Conservation (phyloP, 192 early-diverging fungal species). For the Haplosporangium gracile region DNA sequence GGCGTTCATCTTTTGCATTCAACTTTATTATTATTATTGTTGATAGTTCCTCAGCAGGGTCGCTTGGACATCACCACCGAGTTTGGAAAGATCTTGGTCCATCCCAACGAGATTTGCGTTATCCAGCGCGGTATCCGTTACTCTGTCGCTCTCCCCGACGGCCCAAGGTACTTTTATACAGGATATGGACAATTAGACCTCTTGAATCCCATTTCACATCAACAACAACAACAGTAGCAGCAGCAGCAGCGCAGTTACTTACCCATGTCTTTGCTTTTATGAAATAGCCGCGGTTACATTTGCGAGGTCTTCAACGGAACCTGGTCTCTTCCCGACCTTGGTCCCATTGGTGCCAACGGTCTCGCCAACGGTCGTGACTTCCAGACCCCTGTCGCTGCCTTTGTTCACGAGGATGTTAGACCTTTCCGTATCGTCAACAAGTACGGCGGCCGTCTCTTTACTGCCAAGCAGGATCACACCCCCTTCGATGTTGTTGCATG, state of each 20-base stretch:
- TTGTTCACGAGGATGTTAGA: conserved; percentile 65
- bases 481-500: conserved; percentile 98
- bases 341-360: conserved; percentile 95
- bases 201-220: neutral
- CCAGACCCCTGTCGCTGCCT: conserved; percentile 86
- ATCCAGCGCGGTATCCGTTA: conserved; percentile 95
- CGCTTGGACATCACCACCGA: conserved; percentile 92
- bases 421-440: conserved; percentile 84
- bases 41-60: conserved; percentile 90
- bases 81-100: conserved; percentile 84
- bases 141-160: conserved; percentile 82
- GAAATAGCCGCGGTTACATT: conserved; percentile 85
- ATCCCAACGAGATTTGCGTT: conserved; percentile 93
- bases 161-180: conserved; percentile 65
- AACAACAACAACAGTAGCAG: neutral
- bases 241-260: neutral
- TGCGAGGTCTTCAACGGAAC: conserved; percentile 90
- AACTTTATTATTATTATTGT: neutral
- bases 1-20: neutral
- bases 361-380: conserved; percentile 97
- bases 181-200: neutral
- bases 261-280: neutral
- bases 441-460: conserved; percentile 86
- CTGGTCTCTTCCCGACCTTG: conserved; percentile 96
- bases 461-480: conserved; percentile 80